Evolutionary conservation across 2,329 filamentous ascomycete genomes (phyloP).

Genomic region (Cryphonectria parasitica): DNA sequence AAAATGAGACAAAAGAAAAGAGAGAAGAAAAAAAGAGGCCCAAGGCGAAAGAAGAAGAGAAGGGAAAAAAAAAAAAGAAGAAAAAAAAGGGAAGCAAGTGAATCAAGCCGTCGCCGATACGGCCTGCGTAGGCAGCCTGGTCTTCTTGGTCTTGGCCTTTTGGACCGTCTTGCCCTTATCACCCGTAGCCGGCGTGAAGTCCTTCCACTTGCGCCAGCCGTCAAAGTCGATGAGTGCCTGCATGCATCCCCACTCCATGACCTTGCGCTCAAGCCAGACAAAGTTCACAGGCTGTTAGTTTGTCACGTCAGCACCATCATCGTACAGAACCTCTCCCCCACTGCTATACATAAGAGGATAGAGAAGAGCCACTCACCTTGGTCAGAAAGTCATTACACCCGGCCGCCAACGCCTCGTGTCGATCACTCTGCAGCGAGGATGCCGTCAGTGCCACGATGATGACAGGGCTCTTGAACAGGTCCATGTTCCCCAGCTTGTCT

Average conservation of each 20-base stretch:
- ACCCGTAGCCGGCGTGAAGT: conserved; percentile 59
- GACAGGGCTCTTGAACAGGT: conserved; percentile 91
- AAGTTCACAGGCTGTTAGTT: conserved; percentile 83
- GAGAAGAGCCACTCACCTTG: conserved; percentile 64
- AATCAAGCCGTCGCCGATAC: conserved; percentile 24
- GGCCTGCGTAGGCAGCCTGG: conserved; percentile 24
- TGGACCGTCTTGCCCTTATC: conserved; percentile 21
- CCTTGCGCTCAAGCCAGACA: conserved; percentile 94
- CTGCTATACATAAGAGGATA: background rate
- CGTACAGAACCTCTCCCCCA: conserved; percentile 2
- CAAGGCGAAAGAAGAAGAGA: background rate
- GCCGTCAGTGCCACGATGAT: conserved; percentile 97
- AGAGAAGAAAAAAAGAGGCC: background rate
- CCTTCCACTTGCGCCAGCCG: conserved; percentile 97
- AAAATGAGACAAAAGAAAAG: background rate
- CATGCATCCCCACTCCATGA: conserved; percentile 99
- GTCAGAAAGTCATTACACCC: conserved; percentile 98
- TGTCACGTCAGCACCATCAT: conserved; percentile 28
- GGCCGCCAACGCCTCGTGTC: conserved; percentile 90
- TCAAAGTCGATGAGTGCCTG: conserved; percentile 98
- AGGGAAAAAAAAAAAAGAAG: background rate
- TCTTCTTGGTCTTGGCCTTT: conserved; percentile 30
- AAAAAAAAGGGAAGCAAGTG: no score
- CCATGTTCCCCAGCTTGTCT: conserved; percentile 69
- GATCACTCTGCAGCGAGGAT: conserved; percentile 90